Base-by-base conservation (phyloP, 2,329 filamentous ascomycete genomes). In the Emergomyces pasteurianus region DNA sequence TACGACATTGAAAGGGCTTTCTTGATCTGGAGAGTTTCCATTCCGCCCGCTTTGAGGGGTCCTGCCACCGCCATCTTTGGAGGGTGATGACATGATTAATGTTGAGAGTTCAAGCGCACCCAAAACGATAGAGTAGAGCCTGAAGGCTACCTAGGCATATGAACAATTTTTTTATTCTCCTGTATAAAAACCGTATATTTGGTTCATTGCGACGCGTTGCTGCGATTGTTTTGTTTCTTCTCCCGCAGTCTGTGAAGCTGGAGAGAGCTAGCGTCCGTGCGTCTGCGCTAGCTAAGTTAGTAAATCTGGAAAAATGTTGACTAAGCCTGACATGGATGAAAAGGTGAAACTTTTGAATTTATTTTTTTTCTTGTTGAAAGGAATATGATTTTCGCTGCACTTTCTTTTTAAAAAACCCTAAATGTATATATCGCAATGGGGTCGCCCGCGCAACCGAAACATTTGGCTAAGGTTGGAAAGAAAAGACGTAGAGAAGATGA, bases 401-500 rank as follows among this genome's bases (percentile, higher is more conserved):
- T n/a, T 28, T 18, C 34, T 55, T 18, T 55, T n/a, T n/a, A 40
- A 36, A 12, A 55, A n/a, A 54, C 38, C 21, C 23, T 42, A 31
- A 23, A n/a, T 23, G 43, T 31, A 12, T n/a, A 26, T 34, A 16
- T 16, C 18, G 14, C 21, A 28, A 57, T 57, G 55, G 38, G 38
- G 1, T n/a, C 7, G 23, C 26, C 55, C 2, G 42, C 23, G 38
- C 34, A 43, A 26, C 28, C 26, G 38, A 46, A 57, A 46, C 23
- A 14, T n/a, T 6, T 26, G 26, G 9, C 57, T 31, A 55, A 59
- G 36, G 36, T n/a, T 4, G 52, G 42, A 12, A 59, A 61, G 23
- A 63, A 65, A 38, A 54, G 60, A 28, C 62, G 58, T n/a, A 58
- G 55, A 38, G 61, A 61, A 43, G 63, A 74, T 59, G 69, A 70